phyloP scores from a whole-genome alignment of 257 asterid genomes.

The Solanum virginianum region DNA sequence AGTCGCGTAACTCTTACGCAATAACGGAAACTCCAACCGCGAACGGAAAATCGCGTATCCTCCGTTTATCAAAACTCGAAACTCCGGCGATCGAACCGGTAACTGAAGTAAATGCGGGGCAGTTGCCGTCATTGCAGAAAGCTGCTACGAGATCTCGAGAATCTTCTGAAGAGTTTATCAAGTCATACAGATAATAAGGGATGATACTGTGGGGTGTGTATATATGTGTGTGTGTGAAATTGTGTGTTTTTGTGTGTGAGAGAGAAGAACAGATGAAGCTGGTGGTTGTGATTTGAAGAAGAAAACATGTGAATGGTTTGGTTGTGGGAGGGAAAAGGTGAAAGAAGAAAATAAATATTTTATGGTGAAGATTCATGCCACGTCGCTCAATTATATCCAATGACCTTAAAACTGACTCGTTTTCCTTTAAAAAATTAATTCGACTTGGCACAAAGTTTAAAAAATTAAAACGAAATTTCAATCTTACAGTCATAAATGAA shows the following conservation, averaged over 20 bases:
- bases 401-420: not conserved
- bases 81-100: conserved; percentile 37
- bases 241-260: not conserved
- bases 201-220: not conserved
- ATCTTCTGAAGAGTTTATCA: not conserved
- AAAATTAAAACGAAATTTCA: too few species aligned
- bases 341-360: not conserved
- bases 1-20: conserved; percentile 32
- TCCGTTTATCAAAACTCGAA: conserved; percentile 37
- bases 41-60: conserved; percentile 40
- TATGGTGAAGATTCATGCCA: not conserved
- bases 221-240: not conserved
- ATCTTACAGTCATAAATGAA: fast-evolving
- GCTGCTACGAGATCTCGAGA: not conserved
- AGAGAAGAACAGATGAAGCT: not conserved
- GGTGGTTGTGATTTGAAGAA: conserved; percentile 10
- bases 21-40: conserved; percentile 18
- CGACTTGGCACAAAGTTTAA: too few species aligned
- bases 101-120: conserved; percentile 37
- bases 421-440: too few species aligned
- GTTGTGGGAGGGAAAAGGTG: not conserved
- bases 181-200: not conserved
- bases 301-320: not conserved
- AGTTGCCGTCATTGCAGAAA: conserved; percentile 32
- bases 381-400: not conserved